Conservation (phyloP, 768 basidiomycete genomes). For the Panellus pusillus region DNA sequence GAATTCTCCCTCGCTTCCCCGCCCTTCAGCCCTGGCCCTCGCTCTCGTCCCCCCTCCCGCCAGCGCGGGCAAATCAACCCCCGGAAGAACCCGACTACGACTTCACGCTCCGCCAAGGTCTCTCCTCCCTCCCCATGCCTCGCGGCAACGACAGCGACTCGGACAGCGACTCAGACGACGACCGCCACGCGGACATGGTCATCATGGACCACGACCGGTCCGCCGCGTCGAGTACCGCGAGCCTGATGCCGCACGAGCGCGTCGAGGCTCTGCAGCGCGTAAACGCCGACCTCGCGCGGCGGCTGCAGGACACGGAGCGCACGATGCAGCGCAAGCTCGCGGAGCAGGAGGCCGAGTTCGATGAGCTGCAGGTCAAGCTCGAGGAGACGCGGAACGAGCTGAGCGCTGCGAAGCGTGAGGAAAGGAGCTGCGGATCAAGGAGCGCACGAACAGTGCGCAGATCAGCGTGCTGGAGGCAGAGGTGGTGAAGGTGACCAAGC, state of each 20-base stretch:
- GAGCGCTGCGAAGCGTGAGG: conserved; percentile 79
- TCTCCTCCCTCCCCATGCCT: conserved; percentile 61
- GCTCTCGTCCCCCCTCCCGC: conserved; percentile 68
- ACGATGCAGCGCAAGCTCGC: conserved; percentile 62
- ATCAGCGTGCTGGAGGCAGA: conserved; percentile 76
- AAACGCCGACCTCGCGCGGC: conserved; percentile 74
- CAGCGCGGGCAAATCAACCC: conserved; percentile 20
- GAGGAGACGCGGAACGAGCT: conserved; percentile 82
- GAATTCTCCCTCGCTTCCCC: conserved; percentile 39
- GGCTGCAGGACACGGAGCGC: conserved; percentile 73
- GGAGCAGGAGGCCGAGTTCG: conserved; percentile 82
- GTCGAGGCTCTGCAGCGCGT: conserved; percentile 71
- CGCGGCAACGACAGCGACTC: conserved; percentile 43
- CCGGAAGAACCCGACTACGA: conserved; percentile 36
- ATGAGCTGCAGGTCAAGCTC: conserved; percentile 72
- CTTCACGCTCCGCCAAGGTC: conserved; percentile 35
- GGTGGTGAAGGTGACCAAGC: conserved; percentile 71
- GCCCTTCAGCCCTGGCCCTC: conserved; percentile 32
- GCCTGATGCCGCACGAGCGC: conserved; percentile 71
- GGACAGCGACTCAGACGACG: conserved; percentile 57
- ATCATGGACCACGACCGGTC: conserved; percentile 37
- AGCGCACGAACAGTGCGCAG: conserved; percentile 69
- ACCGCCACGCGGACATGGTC: conserved; percentile 49
- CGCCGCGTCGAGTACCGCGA: conserved; percentile 52
- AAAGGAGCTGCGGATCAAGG: conserved; percentile 87